A percentile compares a stretch with the other conserved stretches of the same genome.
These are phyloP conservation scores for Eragrostis curvula DNA, from an alignment of 176 grass and related monocot genomes.

Conservation along the genomic window DNA sequence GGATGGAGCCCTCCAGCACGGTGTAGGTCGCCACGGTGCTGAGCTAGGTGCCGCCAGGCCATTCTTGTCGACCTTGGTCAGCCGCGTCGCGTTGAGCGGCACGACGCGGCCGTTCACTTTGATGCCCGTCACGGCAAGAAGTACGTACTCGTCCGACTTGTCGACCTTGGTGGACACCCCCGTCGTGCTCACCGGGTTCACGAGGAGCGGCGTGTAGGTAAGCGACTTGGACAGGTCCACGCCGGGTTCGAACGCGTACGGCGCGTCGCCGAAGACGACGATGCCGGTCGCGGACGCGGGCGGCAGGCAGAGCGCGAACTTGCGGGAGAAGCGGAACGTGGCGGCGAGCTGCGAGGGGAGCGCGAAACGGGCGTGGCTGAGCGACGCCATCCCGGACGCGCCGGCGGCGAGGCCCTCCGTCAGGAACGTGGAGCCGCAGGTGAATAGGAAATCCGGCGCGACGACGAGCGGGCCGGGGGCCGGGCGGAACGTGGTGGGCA, in stretches of 20 bases:
- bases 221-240: conserved; percentile 53
- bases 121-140: conserved; percentile 71
- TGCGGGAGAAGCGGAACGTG: conserved; percentile 60
- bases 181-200: conserved; percentile 81
- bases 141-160: conserved; percentile 78
- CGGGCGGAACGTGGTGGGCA: conserved; percentile 59
- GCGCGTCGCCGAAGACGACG: conserved; percentile 64
- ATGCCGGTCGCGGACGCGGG: conserved; percentile 3
- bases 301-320: conserved; percentile 72
- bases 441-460: conserved; percentile 57
- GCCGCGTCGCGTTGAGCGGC: conserved; percentile 59
- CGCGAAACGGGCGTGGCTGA: conserved; percentile 60
- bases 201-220: conserved; percentile 65
- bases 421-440: conserved; percentile 56
- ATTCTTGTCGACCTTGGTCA: conserved; percentile 60
- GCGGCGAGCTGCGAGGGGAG: conserved; percentile 64
- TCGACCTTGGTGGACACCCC: conserved; percentile 47
- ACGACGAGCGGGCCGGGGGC: conserved; percentile 43
- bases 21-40: conserved; percentile 74
- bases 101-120: conserved; percentile 58
- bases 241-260: conserved; percentile 59
- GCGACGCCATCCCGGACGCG: conserved; percentile 49
- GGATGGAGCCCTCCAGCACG: conserved; percentile 66
- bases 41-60: conserved; percentile 67
- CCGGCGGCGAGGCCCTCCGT: conserved; percentile 53